Conservation (phyloP, 2,329 filamentous ascomycete genomes). For the Coniochaeta prunicola region DNA sequence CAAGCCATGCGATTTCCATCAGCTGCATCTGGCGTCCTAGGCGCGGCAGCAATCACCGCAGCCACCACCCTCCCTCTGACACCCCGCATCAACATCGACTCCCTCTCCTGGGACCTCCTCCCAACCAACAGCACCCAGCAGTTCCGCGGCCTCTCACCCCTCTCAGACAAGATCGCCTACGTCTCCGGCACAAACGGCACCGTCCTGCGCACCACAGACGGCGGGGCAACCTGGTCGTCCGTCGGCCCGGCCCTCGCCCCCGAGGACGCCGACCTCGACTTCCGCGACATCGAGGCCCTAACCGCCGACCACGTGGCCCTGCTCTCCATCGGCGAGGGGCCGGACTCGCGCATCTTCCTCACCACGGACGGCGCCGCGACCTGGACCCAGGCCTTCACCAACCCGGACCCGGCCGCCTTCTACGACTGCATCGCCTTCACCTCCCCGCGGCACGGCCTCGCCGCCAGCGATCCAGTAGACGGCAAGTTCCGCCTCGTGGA, state of each 20-base stretch:
- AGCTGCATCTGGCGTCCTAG: neutral
- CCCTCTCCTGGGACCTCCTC: slow-evolving; percentile 16
- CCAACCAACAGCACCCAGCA: slow-evolving; percentile 17
- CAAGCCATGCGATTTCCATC: neutral
- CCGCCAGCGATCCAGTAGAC: slow-evolving; percentile 24
- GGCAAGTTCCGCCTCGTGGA: slow-evolving; percentile 23
- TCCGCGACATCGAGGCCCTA: slow-evolving; percentile 41
- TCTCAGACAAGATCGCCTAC: slow-evolving; percentile 23
- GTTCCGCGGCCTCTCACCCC: slow-evolving; percentile 22
- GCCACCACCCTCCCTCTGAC: neutral
- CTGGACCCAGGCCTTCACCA: slow-evolving; percentile 20
- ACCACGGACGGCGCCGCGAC: slow-evolving; percentile 19
- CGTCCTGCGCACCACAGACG: slow-evolving; percentile 20
- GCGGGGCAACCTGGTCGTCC: slow-evolving; percentile 20
- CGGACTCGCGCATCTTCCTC: slow-evolving; percentile 22
- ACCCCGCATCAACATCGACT: neutral
- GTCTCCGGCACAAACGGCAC: slow-evolving; percentile 22
- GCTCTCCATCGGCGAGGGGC: slow-evolving; percentile 26
- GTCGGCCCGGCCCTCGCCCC: slow-evolving; percentile 18
- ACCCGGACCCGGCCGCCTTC: slow-evolving; percentile 20
- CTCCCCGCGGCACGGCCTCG: slow-evolving; percentile 15
- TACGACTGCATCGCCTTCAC: slow-evolving; percentile 26
- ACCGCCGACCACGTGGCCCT: slow-evolving; percentile 33
- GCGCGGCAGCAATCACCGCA: neutral
- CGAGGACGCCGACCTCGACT: slow-evolving; percentile 19